These are phyloP conservation scores for Hypoxylon fuscum DNA, from an alignment of 495 filamentous ascomycete species.

Conservation along the genomic window DNA sequence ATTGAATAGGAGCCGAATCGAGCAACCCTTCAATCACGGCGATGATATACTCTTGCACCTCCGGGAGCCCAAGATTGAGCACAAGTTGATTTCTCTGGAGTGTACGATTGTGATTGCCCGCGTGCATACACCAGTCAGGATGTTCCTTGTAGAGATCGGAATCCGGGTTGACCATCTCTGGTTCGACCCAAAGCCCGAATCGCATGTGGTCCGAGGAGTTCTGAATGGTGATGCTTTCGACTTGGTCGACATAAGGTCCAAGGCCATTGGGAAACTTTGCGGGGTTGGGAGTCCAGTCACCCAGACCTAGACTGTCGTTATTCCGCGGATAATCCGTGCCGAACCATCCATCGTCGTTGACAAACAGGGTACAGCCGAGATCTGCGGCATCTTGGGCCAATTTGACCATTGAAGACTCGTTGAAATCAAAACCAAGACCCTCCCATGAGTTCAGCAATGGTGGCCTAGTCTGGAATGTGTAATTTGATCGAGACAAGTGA, in stretches of 20 bases:
- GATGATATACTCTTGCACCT: constrained; percentile 66
- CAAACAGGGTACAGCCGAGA: constrained; percentile 61
- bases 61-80: constrained; percentile 59
- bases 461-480: constrained; percentile 57
- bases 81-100: constrained; percentile 61
- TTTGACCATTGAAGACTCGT: constrained; percentile 56
- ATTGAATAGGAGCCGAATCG: constrained; percentile 57
- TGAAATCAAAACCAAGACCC: constrained; percentile 60
- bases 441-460: constrained; percentile 67
- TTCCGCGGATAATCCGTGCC: constrained; percentile 62
- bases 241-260: constrained; percentile 49
- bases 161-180: constrained; percentile 67
- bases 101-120: constrained; percentile 60
- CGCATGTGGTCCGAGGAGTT: constrained; percentile 54
- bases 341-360: constrained; percentile 69
- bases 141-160: constrained; percentile 62
- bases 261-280: constrained; percentile 64
- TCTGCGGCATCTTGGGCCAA: constrained; percentile 60
- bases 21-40: constrained; percentile 56
- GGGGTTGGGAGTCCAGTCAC: constrained; percentile 64
- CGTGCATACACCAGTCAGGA: constrained; percentile 65
- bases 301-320: constrained; percentile 59
- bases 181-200: constrained; percentile 67
- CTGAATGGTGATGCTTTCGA: constrained; percentile 53
- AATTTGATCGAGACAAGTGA: constrained; percentile 62